phyloP scores from a whole-genome alignment of 805 yeast species.

The Wickerhamiella sergipiensis region DNA sequence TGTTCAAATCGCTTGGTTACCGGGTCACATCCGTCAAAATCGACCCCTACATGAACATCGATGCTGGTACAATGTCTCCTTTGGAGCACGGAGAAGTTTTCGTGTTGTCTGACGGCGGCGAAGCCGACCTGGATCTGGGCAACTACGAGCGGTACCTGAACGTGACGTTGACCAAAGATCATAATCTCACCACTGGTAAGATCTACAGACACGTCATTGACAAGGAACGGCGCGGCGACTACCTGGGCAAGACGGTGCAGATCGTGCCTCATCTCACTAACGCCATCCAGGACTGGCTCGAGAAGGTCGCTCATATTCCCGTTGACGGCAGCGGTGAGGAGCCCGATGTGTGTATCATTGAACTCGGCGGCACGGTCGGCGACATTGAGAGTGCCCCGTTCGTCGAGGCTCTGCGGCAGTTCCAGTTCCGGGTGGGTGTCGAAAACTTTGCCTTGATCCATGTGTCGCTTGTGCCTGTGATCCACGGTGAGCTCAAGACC shows the following conservation, averaged over 20 bases:
- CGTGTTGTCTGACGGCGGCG: slow-evolving; percentile 97
- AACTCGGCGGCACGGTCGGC: slow-evolving; percentile 98
- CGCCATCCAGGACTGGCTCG: slow-evolving; percentile 98
- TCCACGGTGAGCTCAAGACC: slow-evolving; percentile 97
- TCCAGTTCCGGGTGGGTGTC: slow-evolving; percentile 90
- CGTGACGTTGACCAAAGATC: slow-evolving; percentile 83
- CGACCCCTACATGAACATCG: slow-evolving; percentile 98
- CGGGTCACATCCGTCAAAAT: slow-evolving; percentile 95
- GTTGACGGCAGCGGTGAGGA: slow-evolving; percentile 78
- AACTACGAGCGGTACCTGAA: slow-evolving; percentile 94
- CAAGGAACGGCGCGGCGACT: slow-evolving; percentile 91
- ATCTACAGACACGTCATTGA: slow-evolving; percentile 89
- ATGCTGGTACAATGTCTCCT: slow-evolving; percentile 99
- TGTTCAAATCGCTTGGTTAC: slow-evolving; percentile 84
- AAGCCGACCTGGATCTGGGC: slow-evolving; percentile 94
- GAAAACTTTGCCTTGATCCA: slow-evolving; percentile 93
- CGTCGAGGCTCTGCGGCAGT: slow-evolving; percentile 97
- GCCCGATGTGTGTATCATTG: slow-evolving; percentile 95
- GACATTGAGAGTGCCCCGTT: slow-evolving; percentile 98
- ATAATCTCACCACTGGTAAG: slow-evolving; percentile 97
- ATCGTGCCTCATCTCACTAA: slow-evolving; percentile 96
- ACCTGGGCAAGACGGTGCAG: slow-evolving; percentile 97
- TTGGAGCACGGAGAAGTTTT: slow-evolving; percentile 98
- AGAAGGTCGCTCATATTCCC: slow-evolving; percentile 78
- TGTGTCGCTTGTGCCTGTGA: slow-evolving; percentile 93